These are phyloP conservation scores for Podospora appendiculata DNA, from an alignment of 495 filamentous ascomycete species.

Conservation along the genomic window DNA sequence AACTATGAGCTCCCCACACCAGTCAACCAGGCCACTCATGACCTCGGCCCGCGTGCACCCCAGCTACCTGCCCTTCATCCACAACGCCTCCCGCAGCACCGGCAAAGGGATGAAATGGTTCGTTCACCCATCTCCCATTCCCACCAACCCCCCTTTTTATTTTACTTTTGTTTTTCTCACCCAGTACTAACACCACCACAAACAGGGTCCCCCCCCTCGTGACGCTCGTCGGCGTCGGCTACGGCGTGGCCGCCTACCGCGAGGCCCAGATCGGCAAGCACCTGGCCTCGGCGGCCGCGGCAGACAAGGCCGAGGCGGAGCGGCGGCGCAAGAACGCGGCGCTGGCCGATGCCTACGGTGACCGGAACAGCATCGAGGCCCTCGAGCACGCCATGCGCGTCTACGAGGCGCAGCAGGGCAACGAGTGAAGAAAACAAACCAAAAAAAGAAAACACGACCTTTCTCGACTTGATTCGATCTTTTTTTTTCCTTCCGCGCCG, in stretches of 20 bases:
- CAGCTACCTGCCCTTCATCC: conserved; percentile 31
- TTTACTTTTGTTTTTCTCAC: too few species aligned
- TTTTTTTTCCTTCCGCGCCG: too few species aligned
- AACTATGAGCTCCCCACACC: neutral
- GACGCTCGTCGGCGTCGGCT: conserved; percentile 32
- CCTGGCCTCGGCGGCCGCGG: conserved; percentile 5
- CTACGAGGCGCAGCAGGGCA: conserved; percentile 34
- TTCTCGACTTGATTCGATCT: too few species aligned
- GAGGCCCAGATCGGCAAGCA: conserved; percentile 15
- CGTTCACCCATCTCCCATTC: too few species aligned
- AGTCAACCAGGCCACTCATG: conserved; percentile 17
- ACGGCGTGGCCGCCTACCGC: conserved; percentile 31
- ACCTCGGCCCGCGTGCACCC: conserved; percentile 37
- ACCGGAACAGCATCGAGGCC: conserved; percentile 47
- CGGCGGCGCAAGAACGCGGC: conserved; percentile 17
- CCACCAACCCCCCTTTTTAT: neutral
- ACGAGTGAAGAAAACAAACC: conserved; percentile 5
- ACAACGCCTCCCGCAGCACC: conserved; percentile 17
- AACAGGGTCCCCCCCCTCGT: conserved; percentile 30
- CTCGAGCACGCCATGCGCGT: conserved; percentile 50
- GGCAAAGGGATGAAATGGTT: conserved; percentile 29
- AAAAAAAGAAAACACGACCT: too few species aligned
- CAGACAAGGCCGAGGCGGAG: conserved; percentile 16
- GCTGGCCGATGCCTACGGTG: conserved; percentile 52
- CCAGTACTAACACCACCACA: neutral